phyloP scores from a whole-genome alignment of 192 early-diverging fungal genomes.

The Spinellus fusiger region DNA sequence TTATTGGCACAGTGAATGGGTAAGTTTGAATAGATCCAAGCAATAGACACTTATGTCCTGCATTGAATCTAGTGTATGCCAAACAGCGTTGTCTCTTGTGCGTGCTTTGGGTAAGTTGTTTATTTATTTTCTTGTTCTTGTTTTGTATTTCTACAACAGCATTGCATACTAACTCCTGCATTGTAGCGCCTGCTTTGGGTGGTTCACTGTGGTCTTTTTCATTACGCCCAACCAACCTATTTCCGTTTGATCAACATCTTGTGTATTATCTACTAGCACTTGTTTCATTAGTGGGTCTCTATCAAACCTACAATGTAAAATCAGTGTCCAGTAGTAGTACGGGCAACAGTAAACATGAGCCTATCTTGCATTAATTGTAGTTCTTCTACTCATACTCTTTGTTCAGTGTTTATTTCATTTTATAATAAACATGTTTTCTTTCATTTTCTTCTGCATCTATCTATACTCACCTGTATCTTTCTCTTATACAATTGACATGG shows the following conservation, averaged over 20 bases:
- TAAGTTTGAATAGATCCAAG: background rate
- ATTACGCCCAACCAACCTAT: constrained; percentile 33
- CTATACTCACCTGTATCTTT: background rate
- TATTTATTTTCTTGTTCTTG: background rate
- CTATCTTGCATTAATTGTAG: background rate
- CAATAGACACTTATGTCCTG: background rate
- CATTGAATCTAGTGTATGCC: constrained; percentile 32
- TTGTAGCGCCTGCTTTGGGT: constrained; percentile 47
- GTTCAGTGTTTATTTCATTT: background rate
- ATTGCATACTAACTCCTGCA: constrained; percentile 9
- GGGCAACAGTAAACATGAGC: background rate
- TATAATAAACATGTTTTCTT: background rate
- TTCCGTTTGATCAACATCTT: constrained; percentile 52
- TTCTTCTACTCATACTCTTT: background rate
- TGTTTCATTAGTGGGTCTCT: constrained; percentile 29
- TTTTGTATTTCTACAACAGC: background rate
- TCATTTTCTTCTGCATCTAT: background rate
- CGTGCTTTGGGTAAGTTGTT: constrained; percentile 22
- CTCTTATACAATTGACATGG: too few relatives aligned
- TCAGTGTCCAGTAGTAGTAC: constrained; percentile 1
- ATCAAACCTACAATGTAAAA: constrained; percentile 28
- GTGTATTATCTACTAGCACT: constrained; percentile 43
- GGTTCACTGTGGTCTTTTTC: constrained; percentile 53
- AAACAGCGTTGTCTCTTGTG: constrained; percentile 44
- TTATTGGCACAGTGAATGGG: constrained; percentile 53